phyloP scores from a whole-genome alignment of 1,139 yeast species.

The Saccharomyces hybrid region DNA sequence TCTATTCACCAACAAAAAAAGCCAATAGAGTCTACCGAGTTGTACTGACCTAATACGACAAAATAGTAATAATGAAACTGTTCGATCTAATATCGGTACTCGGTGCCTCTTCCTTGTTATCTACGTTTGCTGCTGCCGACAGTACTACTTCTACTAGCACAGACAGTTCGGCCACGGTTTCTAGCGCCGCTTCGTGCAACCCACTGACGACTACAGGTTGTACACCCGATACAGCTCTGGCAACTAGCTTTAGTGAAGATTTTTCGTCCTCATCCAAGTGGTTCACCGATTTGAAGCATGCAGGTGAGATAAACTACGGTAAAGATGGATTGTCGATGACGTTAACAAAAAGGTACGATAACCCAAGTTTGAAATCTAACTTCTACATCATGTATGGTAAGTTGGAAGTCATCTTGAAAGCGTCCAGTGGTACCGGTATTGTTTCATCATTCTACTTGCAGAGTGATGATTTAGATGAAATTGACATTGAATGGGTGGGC shows the following conservation, averaged over 20 bases:
- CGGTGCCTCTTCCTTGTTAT: constrained; percentile 4
- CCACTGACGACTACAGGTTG: constrained; percentile 37
- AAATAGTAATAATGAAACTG: neutral
- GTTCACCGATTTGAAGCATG: constrained; percentile 35
- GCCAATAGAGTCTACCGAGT: neutral
- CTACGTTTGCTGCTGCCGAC: constrained; percentile 5
- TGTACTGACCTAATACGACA: neutral
- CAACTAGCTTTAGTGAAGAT: constrained; percentile 44
- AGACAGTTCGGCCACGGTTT: constrained; percentile 11
- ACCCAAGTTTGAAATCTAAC: constrained; percentile 67
- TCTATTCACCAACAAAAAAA: neutral
- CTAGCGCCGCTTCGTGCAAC: constrained; percentile 33
- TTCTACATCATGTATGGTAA: constrained; percentile 84
- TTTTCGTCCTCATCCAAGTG: constrained; percentile 41
- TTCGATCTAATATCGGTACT: neutral
- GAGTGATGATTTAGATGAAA: constrained; percentile 80
- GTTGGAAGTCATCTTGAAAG: constrained; percentile 62
- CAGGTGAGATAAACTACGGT: constrained; percentile 35
- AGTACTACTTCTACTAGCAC: neutral
- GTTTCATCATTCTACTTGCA: constrained; percentile 75
- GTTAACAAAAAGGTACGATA: constrained; percentile 55
- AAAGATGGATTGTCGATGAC: constrained; percentile 57
- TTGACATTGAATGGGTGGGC: constrained; percentile 82
- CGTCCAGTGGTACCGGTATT: constrained; percentile 70
- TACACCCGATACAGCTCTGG: constrained; percentile 50